Evolutionary conservation across 768 basidiomycete species (phyloP).

Genomic region (Lyophyllum semitale): DNA sequence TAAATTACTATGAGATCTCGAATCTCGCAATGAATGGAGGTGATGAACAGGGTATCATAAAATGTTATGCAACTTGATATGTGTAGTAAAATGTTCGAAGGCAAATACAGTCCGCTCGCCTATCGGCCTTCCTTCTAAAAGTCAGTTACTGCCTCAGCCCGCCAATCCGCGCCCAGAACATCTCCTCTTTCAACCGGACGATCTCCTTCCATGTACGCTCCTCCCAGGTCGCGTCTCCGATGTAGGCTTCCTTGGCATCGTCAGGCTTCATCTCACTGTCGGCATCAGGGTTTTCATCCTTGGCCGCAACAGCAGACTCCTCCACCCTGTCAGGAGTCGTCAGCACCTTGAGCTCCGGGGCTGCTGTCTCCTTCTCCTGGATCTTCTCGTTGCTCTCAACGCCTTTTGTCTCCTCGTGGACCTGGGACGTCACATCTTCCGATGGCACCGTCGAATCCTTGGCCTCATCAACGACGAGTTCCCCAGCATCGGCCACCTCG

Average conservation of each 20-base stretch:
- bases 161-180: constrained; percentile 86
- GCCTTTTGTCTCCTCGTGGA: constrained; percentile 4
- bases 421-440: neutral
- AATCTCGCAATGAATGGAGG: neutral
- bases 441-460: neutral
- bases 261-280: constrained; percentile 11
- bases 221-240: constrained; percentile 79
- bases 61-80: constrained; percentile 6
- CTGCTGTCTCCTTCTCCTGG: constrained; percentile 4
- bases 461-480: neutral
- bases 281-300: constrained; percentile 9
- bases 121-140: neutral
- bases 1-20: neutral
- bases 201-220: constrained; percentile 85
- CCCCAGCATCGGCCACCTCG: constrained; percentile 5
- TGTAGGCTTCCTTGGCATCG: constrained; percentile 44
- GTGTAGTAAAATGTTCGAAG: constrained; percentile 3
- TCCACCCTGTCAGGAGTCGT: neutral
- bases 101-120: neutral
- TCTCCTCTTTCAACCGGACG: constrained; percentile 70
- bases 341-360: neutral
- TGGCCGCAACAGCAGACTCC: neutral
- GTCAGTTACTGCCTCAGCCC: constrained; percentile 32
- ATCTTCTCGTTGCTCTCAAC: constrained; percentile 6
- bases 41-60: constrained; percentile 5